These are phyloP conservation scores for Geotrichum histeridarum DNA, from an alignment of 1,139 yeast species.

Conservation along the genomic window DNA sequence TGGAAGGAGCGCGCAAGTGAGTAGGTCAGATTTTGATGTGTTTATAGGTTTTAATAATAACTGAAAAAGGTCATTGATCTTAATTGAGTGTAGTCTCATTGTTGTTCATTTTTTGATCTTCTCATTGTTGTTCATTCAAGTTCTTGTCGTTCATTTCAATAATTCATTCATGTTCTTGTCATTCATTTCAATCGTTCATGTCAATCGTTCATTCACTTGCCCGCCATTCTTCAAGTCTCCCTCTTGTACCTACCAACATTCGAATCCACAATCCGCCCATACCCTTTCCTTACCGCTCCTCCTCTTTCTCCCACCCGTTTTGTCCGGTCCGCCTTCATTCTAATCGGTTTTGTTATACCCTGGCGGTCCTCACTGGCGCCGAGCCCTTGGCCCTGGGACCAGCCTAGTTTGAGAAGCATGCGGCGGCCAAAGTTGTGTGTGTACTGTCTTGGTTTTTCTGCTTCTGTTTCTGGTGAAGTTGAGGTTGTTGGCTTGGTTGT, in stretches of 20 bases:
- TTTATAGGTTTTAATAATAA: too few relatives aligned
- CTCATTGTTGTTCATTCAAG: neutral
- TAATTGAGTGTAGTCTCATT: too few relatives aligned
- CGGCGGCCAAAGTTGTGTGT: constrained; percentile 13
- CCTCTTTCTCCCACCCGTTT: neutral
- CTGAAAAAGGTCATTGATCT: too few relatives aligned
- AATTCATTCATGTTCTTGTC: neutral
- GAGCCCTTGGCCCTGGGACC: constrained; percentile 25
- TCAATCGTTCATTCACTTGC: too few relatives aligned
- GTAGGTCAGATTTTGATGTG: too few relatives aligned
- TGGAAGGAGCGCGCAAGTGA: too few relatives aligned
- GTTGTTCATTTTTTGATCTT: neutral
- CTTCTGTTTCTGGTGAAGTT: constrained; percentile 44
- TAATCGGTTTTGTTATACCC: constrained; percentile 26
- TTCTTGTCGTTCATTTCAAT: neutral
- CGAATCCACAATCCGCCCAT: constrained; percentile 23
- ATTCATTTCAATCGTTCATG: too few relatives aligned
- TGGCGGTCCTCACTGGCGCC: constrained; percentile 16
- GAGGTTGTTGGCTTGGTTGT: too few relatives aligned
- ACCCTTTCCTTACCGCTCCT: constrained; percentile 19
- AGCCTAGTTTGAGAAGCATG: constrained; percentile 27
- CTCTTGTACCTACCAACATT: constrained; percentile 1
- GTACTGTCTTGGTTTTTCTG: neutral
- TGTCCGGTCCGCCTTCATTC: constrained; percentile 20
- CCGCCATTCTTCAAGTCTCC: too few relatives aligned